These are phyloP conservation scores for Astragalus membranaceus DNA, from an alignment of 306 rosid species.

Conservation along the genomic window DNA sequence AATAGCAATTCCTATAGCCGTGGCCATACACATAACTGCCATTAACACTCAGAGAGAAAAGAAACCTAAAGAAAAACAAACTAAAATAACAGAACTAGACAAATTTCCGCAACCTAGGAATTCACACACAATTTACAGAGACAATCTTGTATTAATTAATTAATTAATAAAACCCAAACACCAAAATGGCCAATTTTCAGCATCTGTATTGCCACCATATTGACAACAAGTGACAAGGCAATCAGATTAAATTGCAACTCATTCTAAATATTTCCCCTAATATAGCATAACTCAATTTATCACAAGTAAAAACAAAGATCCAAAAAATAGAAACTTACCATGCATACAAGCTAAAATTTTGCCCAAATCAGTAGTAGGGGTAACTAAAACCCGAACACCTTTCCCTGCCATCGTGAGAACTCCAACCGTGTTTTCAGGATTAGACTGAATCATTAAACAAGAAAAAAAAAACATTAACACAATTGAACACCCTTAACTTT, in stretches of 20 bases:
- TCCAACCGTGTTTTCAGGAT: slow-evolving; percentile 93
- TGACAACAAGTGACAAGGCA: not conserved
- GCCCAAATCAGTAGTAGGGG: slow-evolving; percentile 90
- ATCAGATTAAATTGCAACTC: not conserved
- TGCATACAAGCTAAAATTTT: slow-evolving; percentile 91
- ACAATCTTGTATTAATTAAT: not conserved
- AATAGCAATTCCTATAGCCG: not conserved
- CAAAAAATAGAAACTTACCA: slow-evolving; percentile 42
- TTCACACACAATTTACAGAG: not conserved
- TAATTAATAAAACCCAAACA: not conserved
- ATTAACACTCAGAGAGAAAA: slow-evolving; percentile 3
- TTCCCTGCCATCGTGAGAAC: slow-evolving; percentile 93
- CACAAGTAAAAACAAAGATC: not conserved
- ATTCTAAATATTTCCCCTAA: not conserved
- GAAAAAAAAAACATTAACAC: not conserved
- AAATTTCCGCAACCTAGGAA: not conserved
- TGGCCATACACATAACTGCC: not conserved
- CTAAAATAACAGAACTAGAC: not conserved
- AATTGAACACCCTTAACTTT: not conserved
- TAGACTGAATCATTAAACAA: slow-evolving; percentile 45
- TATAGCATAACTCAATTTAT: not conserved
- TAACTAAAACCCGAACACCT: slow-evolving; percentile 85
- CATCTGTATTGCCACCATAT: not conserved
- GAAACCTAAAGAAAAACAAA: not conserved
- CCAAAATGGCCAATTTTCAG: not conserved